Evolutionary conservation across 2,329 filamentous ascomycete species (phyloP).

Genomic region (Cephalotrichum gorgonifer): DNA sequence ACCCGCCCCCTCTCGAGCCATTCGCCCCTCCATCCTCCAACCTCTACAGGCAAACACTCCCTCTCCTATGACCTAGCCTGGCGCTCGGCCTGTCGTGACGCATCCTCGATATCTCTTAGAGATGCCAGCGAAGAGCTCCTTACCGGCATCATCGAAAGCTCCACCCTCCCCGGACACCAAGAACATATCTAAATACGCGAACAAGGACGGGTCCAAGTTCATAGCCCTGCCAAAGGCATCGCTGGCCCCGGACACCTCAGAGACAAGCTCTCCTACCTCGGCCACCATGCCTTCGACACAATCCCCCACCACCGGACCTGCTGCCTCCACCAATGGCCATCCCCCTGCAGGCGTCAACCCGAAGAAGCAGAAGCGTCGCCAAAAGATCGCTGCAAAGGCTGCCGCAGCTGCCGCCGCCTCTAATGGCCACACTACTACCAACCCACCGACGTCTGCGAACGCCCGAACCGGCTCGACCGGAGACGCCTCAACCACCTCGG

Average conservation of each 20-base stretch:
- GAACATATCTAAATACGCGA: conserved; percentile 50
- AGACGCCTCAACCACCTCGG: not conserved
- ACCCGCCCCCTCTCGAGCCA: conserved; percentile 3
- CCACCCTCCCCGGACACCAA: conserved; percentile 42
- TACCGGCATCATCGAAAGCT: conserved; percentile 34
- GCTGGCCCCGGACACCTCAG: conserved; percentile 39
- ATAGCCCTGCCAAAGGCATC: conserved; percentile 52
- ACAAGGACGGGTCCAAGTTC: conserved; percentile 60
- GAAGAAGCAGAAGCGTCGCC: conserved; percentile 90
- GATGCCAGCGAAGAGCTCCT: conserved; percentile 44
- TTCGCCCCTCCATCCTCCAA: conserved; percentile 7
- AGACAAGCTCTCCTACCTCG: conserved; percentile 36
- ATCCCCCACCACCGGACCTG: conserved; percentile 10
- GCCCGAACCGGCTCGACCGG: not conserved
- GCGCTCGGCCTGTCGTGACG: not conserved
- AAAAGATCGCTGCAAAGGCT: conserved; percentile 69
- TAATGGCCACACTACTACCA: conserved; percentile 2
- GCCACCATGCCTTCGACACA: conserved; percentile 10
- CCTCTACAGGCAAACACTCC: conserved; percentile 7
- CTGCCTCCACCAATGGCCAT: conserved; percentile 17
- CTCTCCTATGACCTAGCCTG: conserved; percentile 7
- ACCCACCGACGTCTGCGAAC: not conserved
- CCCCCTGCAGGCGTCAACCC: conserved; percentile 61
- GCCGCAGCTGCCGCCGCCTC: conserved; percentile 25
- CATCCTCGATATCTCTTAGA: conserved; percentile 9